phyloP scores from a whole-genome alignment of 1,284 basidiomycete species.

The Cronartium quercuum region DNA sequence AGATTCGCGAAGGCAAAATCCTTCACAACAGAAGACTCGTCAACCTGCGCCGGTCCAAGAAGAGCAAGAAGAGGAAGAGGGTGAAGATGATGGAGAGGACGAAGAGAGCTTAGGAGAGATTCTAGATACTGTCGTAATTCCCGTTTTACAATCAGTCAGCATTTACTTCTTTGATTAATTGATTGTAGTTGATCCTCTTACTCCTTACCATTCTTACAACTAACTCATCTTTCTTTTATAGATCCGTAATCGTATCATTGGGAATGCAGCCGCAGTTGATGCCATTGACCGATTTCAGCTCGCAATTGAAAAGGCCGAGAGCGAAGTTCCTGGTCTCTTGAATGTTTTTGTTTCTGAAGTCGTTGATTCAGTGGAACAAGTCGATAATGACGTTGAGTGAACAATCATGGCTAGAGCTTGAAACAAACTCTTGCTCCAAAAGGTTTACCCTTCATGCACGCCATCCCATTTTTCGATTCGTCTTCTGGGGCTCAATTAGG shows the following conservation, averaged over 20 bases:
- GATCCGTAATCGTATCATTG: conserved; percentile 77
- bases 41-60: conserved; percentile 46
- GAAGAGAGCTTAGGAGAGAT: conserved; percentile 74
- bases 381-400: conserved; percentile 53
- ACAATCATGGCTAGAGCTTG: too few relatives aligned
- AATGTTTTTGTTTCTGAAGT: conserved; percentile 76
- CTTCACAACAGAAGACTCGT: conserved; percentile 62
- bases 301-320: conserved; percentile 83
- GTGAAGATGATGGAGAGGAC: conserved; percentile 50
- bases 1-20: conserved; percentile 54
- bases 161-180: neutral
- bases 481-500: too few relatives aligned
- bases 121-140: conserved; percentile 87
- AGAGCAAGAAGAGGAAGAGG: conserved; percentile 1
- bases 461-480: too few relatives aligned
- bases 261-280: conserved; percentile 71
- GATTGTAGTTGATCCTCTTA: conserved; percentile 24
- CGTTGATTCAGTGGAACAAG: conserved; percentile 81
- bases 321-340: conserved; percentile 66
- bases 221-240: conserved; percentile 48
- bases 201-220: conserved; percentile 18
- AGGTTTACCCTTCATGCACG: too few relatives aligned
- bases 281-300: conserved; percentile 74
- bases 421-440: too few relatives aligned
- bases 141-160: conserved; percentile 80